Base-by-base conservation (phyloP, 768 basidiomycete genomes). In the Hygrocybe coccinea region DNA sequence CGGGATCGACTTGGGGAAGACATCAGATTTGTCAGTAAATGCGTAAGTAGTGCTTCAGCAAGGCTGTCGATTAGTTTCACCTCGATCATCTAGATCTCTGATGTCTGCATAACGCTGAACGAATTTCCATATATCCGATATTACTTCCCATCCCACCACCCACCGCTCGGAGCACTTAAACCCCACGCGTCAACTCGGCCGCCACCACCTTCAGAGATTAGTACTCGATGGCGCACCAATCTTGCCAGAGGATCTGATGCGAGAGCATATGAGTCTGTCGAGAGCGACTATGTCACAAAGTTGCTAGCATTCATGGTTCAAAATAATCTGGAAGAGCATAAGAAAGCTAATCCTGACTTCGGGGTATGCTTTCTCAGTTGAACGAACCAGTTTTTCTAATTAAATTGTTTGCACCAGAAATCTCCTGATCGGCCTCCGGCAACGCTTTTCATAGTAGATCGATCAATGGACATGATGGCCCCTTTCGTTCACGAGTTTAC, bases 401-500 rank as follows among this genome's bases (percentile, higher is more conserved):
- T 39, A 54, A 14, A n/a, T 33, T 14, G n/a, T 45, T 46, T 12
- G 15, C 52, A 24, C 21, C 58, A 85, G 82, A 85, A 83, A 80
- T 60, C 69, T 22, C 60, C 71, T 38, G 85, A 86, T 57, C 78
- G 93, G 57, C 86, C 88, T 11, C 83, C 88, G 55, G 85, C 82
- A 3, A 89, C 91, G 14, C 74, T 98, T 37, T 79, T 98, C 65
- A 87, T 99, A 57, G 95, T 94, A 4, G 97, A 99, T 70, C 85
- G 97, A n/a, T 82, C 94, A 3, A 92, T 99, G 87, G 97, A 99
- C 70, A 85, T 86, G 63, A 66, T 89, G 22, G 87, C 92, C 2
- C 97, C 97, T 1, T 82, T 97, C 57, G 67, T 97, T 35, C 97
- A 99, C 67, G 97, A 98, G 66, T 99, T 99, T 67, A 98, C 95